Conservation (phyloP, 345 rosid species). For the Ceriops tagal region DNA sequence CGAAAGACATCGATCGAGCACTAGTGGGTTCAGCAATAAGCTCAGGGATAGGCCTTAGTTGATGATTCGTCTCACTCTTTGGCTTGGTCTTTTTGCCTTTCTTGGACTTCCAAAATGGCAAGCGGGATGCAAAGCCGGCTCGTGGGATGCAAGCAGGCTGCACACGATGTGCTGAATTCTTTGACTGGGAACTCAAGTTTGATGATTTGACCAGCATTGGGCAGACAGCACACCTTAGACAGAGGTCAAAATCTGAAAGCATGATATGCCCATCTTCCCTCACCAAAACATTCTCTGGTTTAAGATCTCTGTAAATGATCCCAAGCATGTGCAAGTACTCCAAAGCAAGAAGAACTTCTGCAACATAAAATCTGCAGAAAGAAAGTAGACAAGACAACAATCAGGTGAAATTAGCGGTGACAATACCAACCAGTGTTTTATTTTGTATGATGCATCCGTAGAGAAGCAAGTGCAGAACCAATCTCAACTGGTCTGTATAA, state of each 20-base stretch:
- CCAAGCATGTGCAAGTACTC: constrained; percentile 37
- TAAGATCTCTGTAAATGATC: constrained; percentile 33
- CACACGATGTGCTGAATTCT: constrained; percentile 23
- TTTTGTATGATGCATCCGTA: neutral
- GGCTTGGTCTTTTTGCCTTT: constrained; percentile 19
- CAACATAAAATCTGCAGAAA: constrained; percentile 26
- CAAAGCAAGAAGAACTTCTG: constrained; percentile 32
- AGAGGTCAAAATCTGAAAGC: constrained; percentile 35
- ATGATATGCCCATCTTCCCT: constrained; percentile 35
- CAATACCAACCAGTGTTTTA: too few relatives aligned
- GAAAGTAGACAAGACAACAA: neutral
- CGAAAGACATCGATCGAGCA: constrained; percentile 32
- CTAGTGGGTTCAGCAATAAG: constrained; percentile 31
- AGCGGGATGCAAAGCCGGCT: constrained; percentile 21
- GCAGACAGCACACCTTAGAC: constrained; percentile 27
- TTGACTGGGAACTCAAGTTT: constrained; percentile 16
- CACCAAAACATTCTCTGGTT: constrained; percentile 32
- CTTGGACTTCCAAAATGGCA: constrained; percentile 15
- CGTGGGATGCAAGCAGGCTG: constrained; percentile 29
- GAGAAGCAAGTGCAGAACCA: too few relatives aligned
- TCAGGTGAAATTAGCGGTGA: neutral
- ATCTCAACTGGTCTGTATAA: neutral
- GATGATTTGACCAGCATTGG: constrained; percentile 29
- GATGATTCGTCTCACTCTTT: constrained; percentile 19
- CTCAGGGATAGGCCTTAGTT: constrained; percentile 24